A percentile compares a stretch with the other conserved stretches of the same genome.
These are phyloP conservation scores for Hyaloperonospora arabidopsidis DNA, from an alignment of 352 stramenopile species.

Conservation along the genomic window DNA sequence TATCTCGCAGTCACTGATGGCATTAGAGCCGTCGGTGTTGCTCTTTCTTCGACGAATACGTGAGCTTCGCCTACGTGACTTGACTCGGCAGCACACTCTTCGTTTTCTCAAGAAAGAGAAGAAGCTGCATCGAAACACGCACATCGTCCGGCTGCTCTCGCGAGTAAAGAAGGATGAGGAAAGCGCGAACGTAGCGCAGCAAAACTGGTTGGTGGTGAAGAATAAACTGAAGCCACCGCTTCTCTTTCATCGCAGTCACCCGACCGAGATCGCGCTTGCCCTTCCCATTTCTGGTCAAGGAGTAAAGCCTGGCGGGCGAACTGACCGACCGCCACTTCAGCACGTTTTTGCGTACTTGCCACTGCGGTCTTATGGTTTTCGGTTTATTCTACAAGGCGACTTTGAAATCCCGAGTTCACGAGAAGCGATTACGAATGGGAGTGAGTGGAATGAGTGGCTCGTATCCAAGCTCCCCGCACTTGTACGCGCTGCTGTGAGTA, in stretches of 20 bases:
- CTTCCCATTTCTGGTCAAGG: constrained; percentile 28
- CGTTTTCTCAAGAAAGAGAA: constrained; percentile 45
- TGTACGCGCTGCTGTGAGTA: constrained; percentile 27
- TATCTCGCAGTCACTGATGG: constrained; percentile 56
- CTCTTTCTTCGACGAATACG: constrained; percentile 72
- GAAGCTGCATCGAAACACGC: constrained; percentile 15
- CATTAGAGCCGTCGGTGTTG: constrained; percentile 69
- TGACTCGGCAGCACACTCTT: constrained; percentile 23
- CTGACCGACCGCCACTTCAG: constrained; percentile 46
- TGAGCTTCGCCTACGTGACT: constrained; percentile 50
- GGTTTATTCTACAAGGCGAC: constrained; percentile 81
- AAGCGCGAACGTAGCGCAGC: constrained; percentile 18
- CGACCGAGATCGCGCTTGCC: constrained; percentile 54
- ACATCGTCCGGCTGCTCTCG: constrained; percentile 38
- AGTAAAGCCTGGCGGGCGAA: constrained; percentile 2
- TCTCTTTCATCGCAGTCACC: constrained; percentile 17
- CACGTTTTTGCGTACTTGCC: constrained; percentile 82
- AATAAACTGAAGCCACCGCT: constrained; percentile 24
- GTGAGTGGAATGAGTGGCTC: constrained; percentile 86
- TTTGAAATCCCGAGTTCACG: constrained; percentile 83
- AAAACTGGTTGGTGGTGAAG: constrained; percentile 63
- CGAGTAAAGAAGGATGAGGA: constrained; percentile 15
- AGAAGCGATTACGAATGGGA: constrained; percentile 75
- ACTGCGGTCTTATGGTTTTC: constrained; percentile 71
- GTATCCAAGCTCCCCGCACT: constrained; percentile 59